These are phyloP conservation scores for Lizonia empirigonia DNA, from an alignment of 2,329 filamentous ascomycete genomes.

Conservation along the genomic window DNA sequence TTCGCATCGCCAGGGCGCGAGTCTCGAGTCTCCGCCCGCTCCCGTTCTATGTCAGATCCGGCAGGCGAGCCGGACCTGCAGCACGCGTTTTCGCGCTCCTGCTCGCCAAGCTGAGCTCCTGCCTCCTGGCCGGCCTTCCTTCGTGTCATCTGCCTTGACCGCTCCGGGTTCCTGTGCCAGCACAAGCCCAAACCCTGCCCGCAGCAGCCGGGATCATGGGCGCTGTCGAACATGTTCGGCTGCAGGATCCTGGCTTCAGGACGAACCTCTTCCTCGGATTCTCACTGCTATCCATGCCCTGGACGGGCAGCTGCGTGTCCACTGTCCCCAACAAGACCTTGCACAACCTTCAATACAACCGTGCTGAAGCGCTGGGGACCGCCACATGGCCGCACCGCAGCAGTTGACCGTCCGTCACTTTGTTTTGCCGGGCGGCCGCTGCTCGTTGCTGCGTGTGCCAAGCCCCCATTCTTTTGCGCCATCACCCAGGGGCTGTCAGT, in stretches of 20 bases:
- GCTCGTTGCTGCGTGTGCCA: slow-evolving; percentile 30
- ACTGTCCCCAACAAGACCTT: slow-evolving; percentile 16
- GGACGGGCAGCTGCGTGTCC: slow-evolving; percentile 19
- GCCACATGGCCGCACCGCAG: slow-evolving; percentile 34
- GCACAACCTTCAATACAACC: slow-evolving; percentile 36
- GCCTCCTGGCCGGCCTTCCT: too few relatives aligned
- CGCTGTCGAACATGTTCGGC: slow-evolving; percentile 31
- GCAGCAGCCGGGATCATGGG: slow-evolving; percentile 25
- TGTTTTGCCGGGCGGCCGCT: slow-evolving; percentile 21
- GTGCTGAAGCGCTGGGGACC: slow-evolving; percentile 23
- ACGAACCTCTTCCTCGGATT: slow-evolving; percentile 34
- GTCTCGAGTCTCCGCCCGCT: slow-evolving; percentile 7
- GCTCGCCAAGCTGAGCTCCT: slow-evolving; percentile 14
- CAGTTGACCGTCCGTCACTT: slow-evolving; percentile 36
- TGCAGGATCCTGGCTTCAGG: slow-evolving; percentile 27
- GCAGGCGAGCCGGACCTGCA: slow-evolving; percentile 26
- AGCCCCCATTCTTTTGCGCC: slow-evolving; percentile 25
- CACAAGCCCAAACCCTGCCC: slow-evolving; percentile 22
- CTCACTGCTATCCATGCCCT: slow-evolving; percentile 22
- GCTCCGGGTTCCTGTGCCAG: slow-evolving; percentile 24
- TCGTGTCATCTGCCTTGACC: slow-evolving; percentile 18
- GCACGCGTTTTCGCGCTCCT: slow-evolving; percentile 5
- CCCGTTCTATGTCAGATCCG: slow-evolving; percentile 22
- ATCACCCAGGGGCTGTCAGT: slow-evolving; percentile 41
- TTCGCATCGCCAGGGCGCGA: slow-evolving; percentile 7